Conservation (phyloP, 163 green algal genomes). For the Scenedesmus sp. region DNA sequence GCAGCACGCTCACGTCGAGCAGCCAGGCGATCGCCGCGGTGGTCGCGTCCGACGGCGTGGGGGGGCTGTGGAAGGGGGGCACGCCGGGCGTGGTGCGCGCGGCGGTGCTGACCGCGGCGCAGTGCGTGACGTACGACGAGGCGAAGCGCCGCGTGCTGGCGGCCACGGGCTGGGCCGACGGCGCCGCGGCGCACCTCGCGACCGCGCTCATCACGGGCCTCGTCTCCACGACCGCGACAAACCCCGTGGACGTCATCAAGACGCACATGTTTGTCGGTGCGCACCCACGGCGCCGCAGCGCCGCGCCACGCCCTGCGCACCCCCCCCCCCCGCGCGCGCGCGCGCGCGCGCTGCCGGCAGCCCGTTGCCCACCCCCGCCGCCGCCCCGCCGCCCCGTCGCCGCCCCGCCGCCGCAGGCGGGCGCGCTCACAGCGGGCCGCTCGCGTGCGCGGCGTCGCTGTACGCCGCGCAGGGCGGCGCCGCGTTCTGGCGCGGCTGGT, state of each 20-base stretch:
- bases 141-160: conserved; percentile 53
- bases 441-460: conserved; percentile 64
- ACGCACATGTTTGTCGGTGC: conserved; percentile 88
- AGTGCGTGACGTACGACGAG: conserved; percentile 89
- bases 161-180: conserved; percentile 55
- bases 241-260: conserved; percentile 93
- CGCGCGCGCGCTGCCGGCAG: too few species aligned
- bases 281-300: too few species aligned
- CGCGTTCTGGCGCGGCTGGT: conserved; percentile 88
- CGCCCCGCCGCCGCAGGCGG: conserved; percentile 52
- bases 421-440: conserved; percentile 48
- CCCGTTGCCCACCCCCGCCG: background rate
- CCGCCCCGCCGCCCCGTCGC: too few species aligned
- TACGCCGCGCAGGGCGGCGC: conserved; percentile 61
- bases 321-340: too few species aligned
- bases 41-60: conserved; percentile 66
- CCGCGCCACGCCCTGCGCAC: background rate
- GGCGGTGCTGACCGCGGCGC: conserved; percentile 79
- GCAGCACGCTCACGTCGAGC: background rate
- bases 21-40: conserved; percentile 51
- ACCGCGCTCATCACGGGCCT: conserved; percentile 75
- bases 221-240: conserved; percentile 90
- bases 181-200: conserved; percentile 50
- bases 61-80: conserved; percentile 83
- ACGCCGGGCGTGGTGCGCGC: conserved; percentile 80